A percentile compares a stretch with the other conserved stretches of the same genome.
phyloP scores from a whole-genome alignment of 164 flowering plant genomes.

The Umbellularia californica region DNA sequence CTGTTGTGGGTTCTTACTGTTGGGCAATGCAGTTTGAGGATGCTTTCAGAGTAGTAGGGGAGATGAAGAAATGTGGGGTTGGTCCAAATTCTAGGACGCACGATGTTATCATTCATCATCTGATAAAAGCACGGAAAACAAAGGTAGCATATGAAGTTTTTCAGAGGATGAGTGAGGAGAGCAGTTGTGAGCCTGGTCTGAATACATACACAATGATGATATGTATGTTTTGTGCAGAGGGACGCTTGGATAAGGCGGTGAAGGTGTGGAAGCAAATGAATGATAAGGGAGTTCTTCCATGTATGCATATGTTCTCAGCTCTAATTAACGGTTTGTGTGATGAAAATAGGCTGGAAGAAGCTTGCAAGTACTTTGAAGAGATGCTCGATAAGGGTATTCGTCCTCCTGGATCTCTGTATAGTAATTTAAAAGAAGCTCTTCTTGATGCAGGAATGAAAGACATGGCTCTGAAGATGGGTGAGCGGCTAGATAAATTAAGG shows the following conservation, averaged over 20 bases:
- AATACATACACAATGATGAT: conserved; percentile 68
- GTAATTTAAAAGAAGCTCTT: conserved; percentile 61
- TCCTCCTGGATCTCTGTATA: conserved; percentile 63
- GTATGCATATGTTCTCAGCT: conserved; percentile 73
- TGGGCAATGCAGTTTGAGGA: conserved; percentile 51
- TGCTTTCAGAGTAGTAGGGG: conserved; percentile 52
- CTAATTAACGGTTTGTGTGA: conserved; percentile 57
- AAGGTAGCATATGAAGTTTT: conserved; percentile 58
- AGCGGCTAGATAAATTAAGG: conserved; percentile 53
- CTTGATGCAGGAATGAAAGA: conserved; percentile 62
- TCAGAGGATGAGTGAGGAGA: conserved; percentile 45
- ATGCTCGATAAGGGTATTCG: conserved; percentile 83
- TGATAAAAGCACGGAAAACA: conserved; percentile 42
- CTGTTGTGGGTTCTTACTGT: conserved; percentile 77
- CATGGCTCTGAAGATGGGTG: conserved; percentile 33
- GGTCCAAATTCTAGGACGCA: conserved; percentile 77
- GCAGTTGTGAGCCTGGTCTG: conserved; percentile 54
- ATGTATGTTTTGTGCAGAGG: conserved; percentile 71
- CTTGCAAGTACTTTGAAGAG: conserved; percentile 63
- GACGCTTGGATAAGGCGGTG: conserved; percentile 52
- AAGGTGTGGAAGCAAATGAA: conserved; percentile 72
- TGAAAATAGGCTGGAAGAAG: conserved; percentile 61
- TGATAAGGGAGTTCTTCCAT: conserved; percentile 66
- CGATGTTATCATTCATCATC: conserved; percentile 71
- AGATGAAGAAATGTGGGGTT: conserved; percentile 59